Base-by-base conservation (phyloP, 2,329 filamentous ascomycete species). In the Anisogramma anomala region DNA sequence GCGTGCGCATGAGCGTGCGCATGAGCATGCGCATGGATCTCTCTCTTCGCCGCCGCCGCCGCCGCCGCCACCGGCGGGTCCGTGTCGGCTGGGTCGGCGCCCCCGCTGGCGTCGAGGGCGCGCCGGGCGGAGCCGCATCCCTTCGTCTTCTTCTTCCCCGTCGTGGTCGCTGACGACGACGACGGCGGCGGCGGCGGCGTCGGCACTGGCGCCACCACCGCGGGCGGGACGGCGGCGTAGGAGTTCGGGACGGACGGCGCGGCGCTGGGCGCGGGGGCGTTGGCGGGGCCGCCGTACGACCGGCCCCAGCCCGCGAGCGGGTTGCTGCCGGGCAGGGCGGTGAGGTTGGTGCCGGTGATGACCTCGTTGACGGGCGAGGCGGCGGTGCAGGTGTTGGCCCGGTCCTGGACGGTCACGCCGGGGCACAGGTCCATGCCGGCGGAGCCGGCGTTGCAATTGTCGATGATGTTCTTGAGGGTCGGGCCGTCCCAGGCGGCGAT, bases 401-500 rank as follows among this genome's bases (percentile, higher is more conserved):
- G 49, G 33, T 64, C 58, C 58, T 73, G 77, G 33, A 72, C 65
- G 42, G 65, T 65, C 43, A 82, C 67, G 32, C 69, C 66, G 4
- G 70, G 67, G 63, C 79, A 85, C 48, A 70, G 65, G 48, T 80
- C 71, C 64, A 84, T 77, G 36, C 74, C 74, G 6, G 55, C 49
- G 43, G 69, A 69, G 36, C 74, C 71, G 33, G 71, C 72, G 51
- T 77, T 65, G 64, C 83, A 85, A 37, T 65, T 72, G 54, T 82
- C 68, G 50, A 84, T 77, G 49, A 82, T 80, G 46, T 71, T 65
- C 58, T 82, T 77, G 36, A 84, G 74, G 33, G 71, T 67, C 20
- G 64, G 58, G 47, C 72, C 66, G 50, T 86, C 75, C 83, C 83
- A 87, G 13, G 74, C 82, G 48, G 82, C 75, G 49, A 82, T 60